These are phyloP conservation scores for Plantago rigida DNA, from an alignment of 305 asterid species.

Conservation along the genomic window DNA sequence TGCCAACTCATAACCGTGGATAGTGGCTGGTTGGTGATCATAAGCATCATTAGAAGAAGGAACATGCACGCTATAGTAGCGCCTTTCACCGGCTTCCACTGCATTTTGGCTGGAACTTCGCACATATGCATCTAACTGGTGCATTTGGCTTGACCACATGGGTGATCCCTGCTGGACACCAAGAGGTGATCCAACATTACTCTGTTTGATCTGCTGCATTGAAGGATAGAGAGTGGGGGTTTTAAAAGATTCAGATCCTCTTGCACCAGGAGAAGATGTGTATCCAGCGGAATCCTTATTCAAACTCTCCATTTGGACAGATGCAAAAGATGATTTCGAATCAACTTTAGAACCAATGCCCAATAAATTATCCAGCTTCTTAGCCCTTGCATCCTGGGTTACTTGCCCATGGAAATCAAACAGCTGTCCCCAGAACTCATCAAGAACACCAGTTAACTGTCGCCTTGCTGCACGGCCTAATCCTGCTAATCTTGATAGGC, in stretches of 20 bases:
- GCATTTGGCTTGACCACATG: conserved; percentile 41
- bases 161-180: conserved; percentile 50
- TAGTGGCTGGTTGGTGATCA: conserved; percentile 75
- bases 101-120: conserved; percentile 35
- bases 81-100: conserved; percentile 64
- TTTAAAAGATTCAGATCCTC: conserved; percentile 49
- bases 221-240: conserved; percentile 42
- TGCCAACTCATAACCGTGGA: conserved; percentile 64
- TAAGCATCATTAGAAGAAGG: conserved; percentile 58
- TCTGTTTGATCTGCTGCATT: conserved; percentile 43
- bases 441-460: conserved; percentile 56
- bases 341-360: conserved; percentile 54
- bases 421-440: conserved; percentile 92
- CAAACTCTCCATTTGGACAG: conserved; percentile 46
- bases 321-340: conserved; percentile 40
- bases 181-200: conserved; percentile 45
- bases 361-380: conserved; percentile 58
- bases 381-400: conserved; percentile 61
- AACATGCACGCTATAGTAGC: conserved; percentile 61
- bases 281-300: conserved; percentile 46
- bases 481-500: conserved; percentile 78
- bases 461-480: conserved; percentile 94
- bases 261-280: conserved; percentile 41
- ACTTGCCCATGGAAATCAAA: conserved; percentile 72
- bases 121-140: conserved; percentile 39